Base-by-base conservation (phyloP, 805 yeast species). In the Priceomyces melissophilus region DNA sequence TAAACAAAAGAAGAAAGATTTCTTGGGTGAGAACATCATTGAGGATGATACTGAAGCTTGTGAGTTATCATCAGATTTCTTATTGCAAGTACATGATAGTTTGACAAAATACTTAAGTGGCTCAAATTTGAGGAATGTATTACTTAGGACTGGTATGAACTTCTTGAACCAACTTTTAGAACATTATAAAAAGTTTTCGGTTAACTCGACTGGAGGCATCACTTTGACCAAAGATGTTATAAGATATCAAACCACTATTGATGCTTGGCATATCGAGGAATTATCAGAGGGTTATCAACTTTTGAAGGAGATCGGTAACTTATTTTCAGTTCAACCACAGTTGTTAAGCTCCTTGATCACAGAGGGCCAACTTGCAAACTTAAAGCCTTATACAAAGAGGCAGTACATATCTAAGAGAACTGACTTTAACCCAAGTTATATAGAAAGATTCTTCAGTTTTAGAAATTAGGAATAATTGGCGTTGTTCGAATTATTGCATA, bases 261-360 rank as follows among this genome's bases (percentile, higher is more conserved):
- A 82, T 41, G 72, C 71, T 32, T 87, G 93, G 91, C 65, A 70
- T 6, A 69, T 84, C 11, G 71, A 74, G 2, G 80, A 76, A 32
- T 62, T 87, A 23, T 66, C 80, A 3, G 85, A 81, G 27, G 74
- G 75, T 42, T 83, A 86, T 63, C 79, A 79, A 38, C 73, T 87
- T 10, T 65, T 90, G 46, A 78, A 88, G 56, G 96, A 89, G 50
- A 76, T 90, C 45, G 88, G 91, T 26, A 87, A 87, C 53, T 66
- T 90, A 44, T 90, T 82, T 59, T 83, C 95, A 0, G 95, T 87
- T 12, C 93, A 86, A 55, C 84, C 91, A 2, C 85, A 85, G 42
- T 73, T 87, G 50, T 66, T 89, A 40, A 81, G 81, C 47, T 85
- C 95, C 1, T 71, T 89, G 54, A 80, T 88, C 2, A 80, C 82